A percentile compares a stretch with the other conserved stretches of the same genome.
phyloP scores from a whole-genome alignment of 1,139 yeast genomes.

The Geotrichum citri-aurantii region DNA sequence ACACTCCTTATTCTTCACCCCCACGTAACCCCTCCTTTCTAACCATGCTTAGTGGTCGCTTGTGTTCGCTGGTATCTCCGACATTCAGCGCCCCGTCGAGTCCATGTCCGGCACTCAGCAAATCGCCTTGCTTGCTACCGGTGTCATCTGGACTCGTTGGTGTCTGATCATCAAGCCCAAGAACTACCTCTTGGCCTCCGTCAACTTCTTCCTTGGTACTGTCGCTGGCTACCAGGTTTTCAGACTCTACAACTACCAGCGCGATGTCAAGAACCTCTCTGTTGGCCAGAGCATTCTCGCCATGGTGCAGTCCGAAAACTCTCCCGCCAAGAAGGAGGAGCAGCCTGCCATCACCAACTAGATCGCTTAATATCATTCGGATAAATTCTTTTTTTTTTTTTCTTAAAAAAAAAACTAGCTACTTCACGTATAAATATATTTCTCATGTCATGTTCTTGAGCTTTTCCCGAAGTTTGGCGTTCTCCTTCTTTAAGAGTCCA shows the following conservation, averaged over 20 bases:
- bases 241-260: conserved; percentile 65
- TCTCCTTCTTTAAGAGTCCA: conserved; percentile 8
- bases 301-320: conserved; percentile 36
- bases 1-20: background rate
- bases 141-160: conserved; percentile 98
- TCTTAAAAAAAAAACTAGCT: background rate
- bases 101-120: conserved; percentile 89
- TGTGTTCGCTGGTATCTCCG: conserved; percentile 85
- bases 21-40: background rate
- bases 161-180: conserved; percentile 88
- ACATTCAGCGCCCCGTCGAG: conserved; percentile 85
- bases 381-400: background rate
- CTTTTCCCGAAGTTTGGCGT: conserved; percentile 7
- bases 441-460: background rate
- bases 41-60: conserved; percentile 59
- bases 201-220: conserved; percentile 85
- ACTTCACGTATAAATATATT: background rate
- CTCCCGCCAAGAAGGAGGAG: background rate
- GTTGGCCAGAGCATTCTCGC: conserved; percentile 52
- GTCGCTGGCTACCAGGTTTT: conserved; percentile 82
- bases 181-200: conserved; percentile 82
- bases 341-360: background rate
- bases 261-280: conserved; percentile 43
- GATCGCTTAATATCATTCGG: background rate
- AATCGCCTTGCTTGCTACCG: conserved; percentile 83